Percentiles rank a stretch among this genome's conserved stretches.
Conservation (phyloP, 805 yeast species). For the Candida suzukii region DNA sequence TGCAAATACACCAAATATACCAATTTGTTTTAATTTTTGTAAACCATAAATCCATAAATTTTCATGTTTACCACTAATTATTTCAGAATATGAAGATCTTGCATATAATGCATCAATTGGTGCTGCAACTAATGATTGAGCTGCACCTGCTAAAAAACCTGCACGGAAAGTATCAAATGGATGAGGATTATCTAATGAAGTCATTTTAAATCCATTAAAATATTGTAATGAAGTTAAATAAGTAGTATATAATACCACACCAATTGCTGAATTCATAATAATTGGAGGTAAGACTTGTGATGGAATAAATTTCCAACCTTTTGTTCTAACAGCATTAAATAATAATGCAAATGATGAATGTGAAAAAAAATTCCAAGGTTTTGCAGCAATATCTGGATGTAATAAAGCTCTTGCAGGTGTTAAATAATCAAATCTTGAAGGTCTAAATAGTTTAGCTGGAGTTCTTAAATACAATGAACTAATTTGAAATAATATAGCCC, state of each 20-base stretch:
- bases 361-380: slow-evolving; percentile 51
- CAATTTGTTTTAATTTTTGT: slow-evolving; percentile 63
- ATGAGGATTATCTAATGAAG: slow-evolving; percentile 19
- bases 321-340: slow-evolving; percentile 58
- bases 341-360: slow-evolving; percentile 78
- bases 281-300: slow-evolving; percentile 83
- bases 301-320: slow-evolving; percentile 86
- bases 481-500: slow-evolving; percentile 76
- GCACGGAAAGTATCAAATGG: slow-evolving; percentile 63
- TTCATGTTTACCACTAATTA: slow-evolving; percentile 58
- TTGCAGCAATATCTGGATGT: slow-evolving; percentile 36
- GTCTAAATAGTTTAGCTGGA: slow-evolving; percentile 79
- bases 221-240: slow-evolving; percentile 53
- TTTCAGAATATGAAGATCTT: slow-evolving; percentile 69
- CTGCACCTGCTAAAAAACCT: slow-evolving; percentile 80
- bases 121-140: slow-evolving; percentile 86
- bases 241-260: slow-evolving; percentile 76
- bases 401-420: slow-evolving; percentile 53
- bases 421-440: slow-evolving; percentile 82
- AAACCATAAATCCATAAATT: slow-evolving; percentile 75
- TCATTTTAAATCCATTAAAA: slow-evolving; percentile 19
- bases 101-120: slow-evolving; percentile 90
- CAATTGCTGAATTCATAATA: slow-evolving; percentile 83
- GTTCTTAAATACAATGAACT: slow-evolving; percentile 76
- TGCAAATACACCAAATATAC: slow-evolving; percentile 80